Base-by-base conservation (phyloP, 2,329 filamentous ascomycete genomes). In the Chrysoporthe austroafricana region DNA sequence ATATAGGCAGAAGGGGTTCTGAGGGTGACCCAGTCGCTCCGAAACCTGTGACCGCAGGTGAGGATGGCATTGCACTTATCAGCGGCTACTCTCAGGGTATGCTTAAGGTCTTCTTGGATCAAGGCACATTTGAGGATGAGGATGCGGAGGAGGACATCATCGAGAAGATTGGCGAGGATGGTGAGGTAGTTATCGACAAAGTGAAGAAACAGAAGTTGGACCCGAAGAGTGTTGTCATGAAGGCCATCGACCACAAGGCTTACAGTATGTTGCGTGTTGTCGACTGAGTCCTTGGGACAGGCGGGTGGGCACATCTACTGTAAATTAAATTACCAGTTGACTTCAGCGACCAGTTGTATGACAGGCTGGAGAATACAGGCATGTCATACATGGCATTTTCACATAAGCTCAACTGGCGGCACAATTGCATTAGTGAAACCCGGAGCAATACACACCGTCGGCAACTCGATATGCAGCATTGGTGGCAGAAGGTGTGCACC, bases 31-130 rank as follows among this genome's bases (percentile, higher is more conserved):
- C 75, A 0, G 76, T 71, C 2, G 81, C 80, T 0, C 80, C 81
- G 5, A 88, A 86, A 76, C 85, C 85, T 0, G 81, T 84, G 4
- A 80, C 75, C 1, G 78, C 77, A n/a, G 77, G 79, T 0, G 77
- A 84, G 62, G 68, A 74, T 48, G 82, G 83, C 34, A 84, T 82
- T 4, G 78, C 80, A 50, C 71, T 88, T 36, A 83, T 87, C n/a
- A 83, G 80, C 64, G 85, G 85, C 1, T 87, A 88, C 74, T 85
- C 83, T 1, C 86, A 87, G 77, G 85, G 78, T 1, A 81, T 87
- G 82, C 74, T 89, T 70, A 87, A 86, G 78, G 81, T 84, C 9
- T 88, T 88, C 70, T 71, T 88, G 57, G 84, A 86, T 2, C 79
- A 77, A 21, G 84, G 82, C 0, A 76, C 76, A 0, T 84, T 87